These are phyloP conservation scores for Maudiozyma saulgeensis DNA, from an alignment of 805 yeast species.

Conservation along the genomic window DNA sequence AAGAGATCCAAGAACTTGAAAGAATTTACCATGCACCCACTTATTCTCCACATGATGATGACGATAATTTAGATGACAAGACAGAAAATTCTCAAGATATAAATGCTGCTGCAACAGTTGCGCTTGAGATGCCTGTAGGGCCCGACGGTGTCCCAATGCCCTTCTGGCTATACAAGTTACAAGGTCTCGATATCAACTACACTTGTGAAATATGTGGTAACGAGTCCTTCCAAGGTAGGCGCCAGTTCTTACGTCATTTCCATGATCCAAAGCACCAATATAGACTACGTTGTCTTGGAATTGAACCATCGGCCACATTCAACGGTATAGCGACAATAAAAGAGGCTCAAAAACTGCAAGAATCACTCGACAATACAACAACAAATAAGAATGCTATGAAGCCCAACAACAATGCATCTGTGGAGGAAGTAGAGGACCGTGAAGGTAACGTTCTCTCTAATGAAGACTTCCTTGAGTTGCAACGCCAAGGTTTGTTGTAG, in stretches of 20 bases:
- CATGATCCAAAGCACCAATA: conserved; percentile 55
- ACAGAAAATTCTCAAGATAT: conserved; percentile 9
- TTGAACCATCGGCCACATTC: conserved; percentile 43
- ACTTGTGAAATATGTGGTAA: conserved; percentile 85
- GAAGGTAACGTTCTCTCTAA: conserved; percentile 89
- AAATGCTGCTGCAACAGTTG: background rate
- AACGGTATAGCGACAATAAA: conserved; percentile 55
- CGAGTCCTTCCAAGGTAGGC: conserved; percentile 59
- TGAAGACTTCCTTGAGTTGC: conserved; percentile 72
- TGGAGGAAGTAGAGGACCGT: conserved; percentile 78
- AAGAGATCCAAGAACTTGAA: conserved; percentile 40
- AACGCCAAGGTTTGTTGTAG: conserved; percentile 74
- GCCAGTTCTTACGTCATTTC: conserved; percentile 67
- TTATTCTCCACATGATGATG: conserved; percentile 17
- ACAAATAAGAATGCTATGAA: background rate
- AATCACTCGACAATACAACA: background rate
- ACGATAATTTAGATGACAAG: conserved; percentile 10
- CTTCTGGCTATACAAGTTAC: conserved; percentile 81
- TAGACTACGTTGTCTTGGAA: conserved; percentile 69
- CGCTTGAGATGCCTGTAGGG: conserved; percentile 61
- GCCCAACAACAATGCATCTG: conserved; percentile 30
- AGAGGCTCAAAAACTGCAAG: conserved; percentile 52
- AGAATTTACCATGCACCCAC: conserved; percentile 29
- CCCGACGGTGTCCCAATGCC: conserved; percentile 91
- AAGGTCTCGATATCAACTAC: conserved; percentile 68